Evolutionary conservation across 1,139 yeast genomes (phyloP), one percentile per base, ranked within the genome.

Genomic region (Yamadazyma siamensis): DNA sequence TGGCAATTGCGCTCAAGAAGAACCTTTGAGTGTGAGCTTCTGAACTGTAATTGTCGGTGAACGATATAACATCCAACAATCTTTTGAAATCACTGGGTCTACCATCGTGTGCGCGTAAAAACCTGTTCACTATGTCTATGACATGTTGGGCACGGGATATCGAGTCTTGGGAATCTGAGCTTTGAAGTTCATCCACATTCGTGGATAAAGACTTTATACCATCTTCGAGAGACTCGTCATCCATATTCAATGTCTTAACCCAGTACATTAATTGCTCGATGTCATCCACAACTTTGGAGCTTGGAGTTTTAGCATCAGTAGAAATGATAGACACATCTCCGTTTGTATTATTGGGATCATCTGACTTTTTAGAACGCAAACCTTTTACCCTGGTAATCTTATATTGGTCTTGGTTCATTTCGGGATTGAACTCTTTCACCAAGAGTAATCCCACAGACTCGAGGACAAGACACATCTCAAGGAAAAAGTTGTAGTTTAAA

Each of bases 371-470:
- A 25, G 72, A 66, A 38, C 80, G 63, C 35, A 83, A 60, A 0
- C 94, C 94, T 47, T 82, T 82, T 0, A 82, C 91, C 40, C 94
- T 64, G 19, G 73, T 72, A 21, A 83, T 75, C 29, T 68, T 69
- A 33, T 58, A 61, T 15, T 49, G 60, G 2, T 56, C 60, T 5
- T 43, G 46, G 1, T 51, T 50, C 5, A 39, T 39, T 2, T 45
- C 52, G 13, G 32, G 47, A 32, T 41, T 43, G 28, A 42, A 43
- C 25, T 73, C 75, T 31, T 64, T 60, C 0, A 73, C 65, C 27
- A 83, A 59, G 14, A 83, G 54, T 31, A 89, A 63, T 1, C 97
- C 97, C 69, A 88, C 78, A 2, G 84, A 71, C 47, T 86, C 95
- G 32, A 89, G 61, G 2, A 84, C 61, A 31, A 72, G 63, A 44